Evolutionary conservation across 1,284 basidiomycete species (phyloP).

Genomic region (Sporisorium exsertum): DNA sequence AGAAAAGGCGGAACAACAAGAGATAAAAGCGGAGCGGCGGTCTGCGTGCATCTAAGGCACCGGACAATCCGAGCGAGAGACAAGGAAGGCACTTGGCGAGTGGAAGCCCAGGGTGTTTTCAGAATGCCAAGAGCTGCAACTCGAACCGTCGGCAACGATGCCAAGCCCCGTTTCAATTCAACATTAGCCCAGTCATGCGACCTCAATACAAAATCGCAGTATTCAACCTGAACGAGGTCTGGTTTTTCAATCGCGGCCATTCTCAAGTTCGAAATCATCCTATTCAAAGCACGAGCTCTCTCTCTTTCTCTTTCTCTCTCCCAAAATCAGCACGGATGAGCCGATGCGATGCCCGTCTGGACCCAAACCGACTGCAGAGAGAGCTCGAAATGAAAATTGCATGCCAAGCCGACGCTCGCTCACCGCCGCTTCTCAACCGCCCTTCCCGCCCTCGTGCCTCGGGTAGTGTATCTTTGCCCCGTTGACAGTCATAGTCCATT

Average conservation of each 20-base stretch:
- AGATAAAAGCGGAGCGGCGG: constrained; percentile 35
- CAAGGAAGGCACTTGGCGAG: constrained; percentile 19
- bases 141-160: constrained; percentile 40
- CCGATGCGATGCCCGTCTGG: background rate
- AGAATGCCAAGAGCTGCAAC: constrained; percentile 40
- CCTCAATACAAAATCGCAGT: constrained; percentile 6
- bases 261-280: background rate
- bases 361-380: too few relatives aligned
- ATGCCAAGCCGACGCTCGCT: constrained; percentile 4
- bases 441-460: constrained; percentile 33
- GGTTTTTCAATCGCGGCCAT: background rate
- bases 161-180: constrained; percentile 26
- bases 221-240: background rate
- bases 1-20: background rate
- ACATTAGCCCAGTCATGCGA: background rate
- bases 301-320: too few relatives aligned
- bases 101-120: constrained; percentile 13
- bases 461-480: constrained; percentile 5
- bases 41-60: constrained; percentile 16
- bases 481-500: background rate
- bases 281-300: background rate
- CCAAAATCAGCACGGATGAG: background rate
- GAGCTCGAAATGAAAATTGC: background rate
- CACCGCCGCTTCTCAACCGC: constrained; percentile 22
- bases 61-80: constrained; percentile 9